Conservation (phyloP, 2,329 filamentous ascomycete species). For the Microdochium nivale region DNA sequence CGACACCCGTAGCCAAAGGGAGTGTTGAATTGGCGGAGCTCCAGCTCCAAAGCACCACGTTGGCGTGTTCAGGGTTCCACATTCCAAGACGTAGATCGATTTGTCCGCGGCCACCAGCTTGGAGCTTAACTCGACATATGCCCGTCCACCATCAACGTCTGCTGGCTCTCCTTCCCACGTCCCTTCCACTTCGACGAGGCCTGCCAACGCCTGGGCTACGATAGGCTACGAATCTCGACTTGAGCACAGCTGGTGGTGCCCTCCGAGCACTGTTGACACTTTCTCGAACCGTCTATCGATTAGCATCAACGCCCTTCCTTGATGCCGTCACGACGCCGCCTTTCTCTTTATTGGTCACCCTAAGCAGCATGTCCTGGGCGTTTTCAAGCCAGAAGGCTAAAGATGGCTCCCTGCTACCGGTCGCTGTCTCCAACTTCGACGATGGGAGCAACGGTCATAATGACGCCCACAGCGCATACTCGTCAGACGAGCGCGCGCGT, state of each 20-base stretch:
- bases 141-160: no score
- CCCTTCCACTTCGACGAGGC: no score
- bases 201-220: no score
- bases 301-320: not conserved
- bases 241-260: not conserved
- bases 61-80: no score
- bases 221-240: no score
- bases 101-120: no score
- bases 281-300: not conserved
- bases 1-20: no score
- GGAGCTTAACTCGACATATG: no score
- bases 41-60: no score
- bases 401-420: not conserved
- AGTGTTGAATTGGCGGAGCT: no score
- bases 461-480: conserved; percentile 3
- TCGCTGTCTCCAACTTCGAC: not conserved
- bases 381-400: not conserved
- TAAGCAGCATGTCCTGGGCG: not conserved
- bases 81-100: no score
- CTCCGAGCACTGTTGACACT: not conserved
- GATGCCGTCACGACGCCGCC: not conserved
- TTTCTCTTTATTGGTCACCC: not conserved
- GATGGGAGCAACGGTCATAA: not conserved
- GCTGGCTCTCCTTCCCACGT: no score
- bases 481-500: conserved; percentile 1